These are phyloP conservation scores for Carex scoparia DNA, from an alignment of 176 grass and related monocot species.

Conservation along the genomic window DNA sequence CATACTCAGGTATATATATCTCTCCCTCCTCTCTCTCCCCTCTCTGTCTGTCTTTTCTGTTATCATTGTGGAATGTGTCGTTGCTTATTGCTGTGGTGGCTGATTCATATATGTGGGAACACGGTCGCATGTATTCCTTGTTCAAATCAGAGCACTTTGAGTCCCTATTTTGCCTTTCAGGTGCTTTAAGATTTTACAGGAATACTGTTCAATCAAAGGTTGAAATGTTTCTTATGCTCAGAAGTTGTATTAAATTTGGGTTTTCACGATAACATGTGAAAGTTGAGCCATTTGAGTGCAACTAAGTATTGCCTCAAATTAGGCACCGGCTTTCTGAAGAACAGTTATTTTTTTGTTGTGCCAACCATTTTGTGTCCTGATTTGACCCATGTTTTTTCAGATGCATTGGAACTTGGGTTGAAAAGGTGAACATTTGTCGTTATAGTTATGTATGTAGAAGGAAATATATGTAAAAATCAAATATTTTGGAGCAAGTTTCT, in stretches of 20 bases:
- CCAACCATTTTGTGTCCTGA: background rate
- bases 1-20: conserved; percentile 57
- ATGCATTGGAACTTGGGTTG: background rate
- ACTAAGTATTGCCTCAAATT: background rate
- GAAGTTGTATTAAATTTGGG: background rate
- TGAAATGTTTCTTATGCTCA: background rate
- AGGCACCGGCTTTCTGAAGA: background rate
- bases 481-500: background rate
- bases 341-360: background rate
- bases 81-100: background rate
- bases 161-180: background rate
- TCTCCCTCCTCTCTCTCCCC: background rate
- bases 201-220: background rate
- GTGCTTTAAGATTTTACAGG: background rate
- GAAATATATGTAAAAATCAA: background rate
- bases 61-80: background rate
- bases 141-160: background rate
- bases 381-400: background rate
- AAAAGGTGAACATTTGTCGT: background rate
- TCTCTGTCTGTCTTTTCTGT: background rate
- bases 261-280: background rate
- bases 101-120: background rate
- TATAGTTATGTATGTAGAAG: background rate
- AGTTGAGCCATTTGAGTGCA: background rate
- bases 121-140: background rate